phyloP scores from a whole-genome alignment of 805 yeast genomes.

The Saturnispora besseyi region DNA sequence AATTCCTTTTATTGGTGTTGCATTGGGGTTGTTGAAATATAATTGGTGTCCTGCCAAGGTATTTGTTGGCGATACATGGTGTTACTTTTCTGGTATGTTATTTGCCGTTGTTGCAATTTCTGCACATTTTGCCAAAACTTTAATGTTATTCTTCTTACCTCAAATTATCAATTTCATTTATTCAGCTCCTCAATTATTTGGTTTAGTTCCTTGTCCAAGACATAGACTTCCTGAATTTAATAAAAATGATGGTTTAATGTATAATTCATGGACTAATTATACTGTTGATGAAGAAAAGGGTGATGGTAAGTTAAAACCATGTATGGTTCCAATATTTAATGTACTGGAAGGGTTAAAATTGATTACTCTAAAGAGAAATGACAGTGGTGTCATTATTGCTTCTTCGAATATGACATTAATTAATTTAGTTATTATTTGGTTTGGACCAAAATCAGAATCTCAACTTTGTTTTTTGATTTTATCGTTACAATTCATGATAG shows the following conservation, averaged over 20 bases:
- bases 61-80: slow-evolving; percentile 96
- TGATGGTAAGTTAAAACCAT: slow-evolving; percentile 22
- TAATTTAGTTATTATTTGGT: slow-evolving; percentile 72
- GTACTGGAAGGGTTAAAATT: slow-evolving; percentile 42
- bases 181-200: slow-evolving; percentile 86
- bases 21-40: slow-evolving; percentile 62
- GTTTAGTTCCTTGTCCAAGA: slow-evolving; percentile 86
- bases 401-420: slow-evolving; percentile 84
- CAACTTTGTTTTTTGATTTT: slow-evolving; percentile 53
- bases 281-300: slow-evolving; percentile 25
- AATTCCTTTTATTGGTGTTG: slow-evolving; percentile 81
- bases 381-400: slow-evolving; percentile 25
- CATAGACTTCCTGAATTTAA: slow-evolving; percentile 84
- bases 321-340: slow-evolving; percentile 31
- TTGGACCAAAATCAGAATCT: slow-evolving; percentile 89
- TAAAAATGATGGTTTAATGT: slow-evolving; percentile 56
- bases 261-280: slow-evolving; percentile 55
- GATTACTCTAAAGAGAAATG: slow-evolving; percentile 31
- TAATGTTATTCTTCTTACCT: slow-evolving; percentile 77
- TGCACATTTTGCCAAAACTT: slow-evolving; percentile 93
- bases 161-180: slow-evolving; percentile 86
- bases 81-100: slow-evolving; percentile 98
- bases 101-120: slow-evolving; percentile 93
- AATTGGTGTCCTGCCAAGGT: slow-evolving; percentile 91
- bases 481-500: slow-evolving; percentile 53